A percentile compares a stretch with the other conserved stretches of the same genome.
phyloP scores from a whole-genome alignment of 169 alveolate species.

The Cryptosporidium felis region DNA sequence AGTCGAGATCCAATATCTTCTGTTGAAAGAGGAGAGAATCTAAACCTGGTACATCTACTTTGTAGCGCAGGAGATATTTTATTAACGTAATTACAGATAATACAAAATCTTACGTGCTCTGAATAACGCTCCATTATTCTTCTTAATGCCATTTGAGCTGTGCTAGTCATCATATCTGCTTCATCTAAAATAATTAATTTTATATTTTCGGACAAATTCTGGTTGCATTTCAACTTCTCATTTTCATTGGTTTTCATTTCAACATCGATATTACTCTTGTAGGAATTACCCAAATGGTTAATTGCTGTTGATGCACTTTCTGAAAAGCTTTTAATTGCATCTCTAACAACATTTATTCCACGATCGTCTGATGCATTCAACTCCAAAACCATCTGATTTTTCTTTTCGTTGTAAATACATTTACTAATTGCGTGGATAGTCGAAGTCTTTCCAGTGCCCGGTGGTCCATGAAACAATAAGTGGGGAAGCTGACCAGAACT shows the following conservation, averaged over 20 bases:
- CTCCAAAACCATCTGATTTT: constrained; percentile 84
- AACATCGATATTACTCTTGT: constrained; percentile 17
- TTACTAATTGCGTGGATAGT: constrained; percentile 92
- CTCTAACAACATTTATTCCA: constrained; percentile 97
- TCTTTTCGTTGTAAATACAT: constrained; percentile 88
- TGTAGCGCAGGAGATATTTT: constrained; percentile 96
- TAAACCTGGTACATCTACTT: constrained; percentile 95
- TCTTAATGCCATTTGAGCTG: constrained; percentile 97
- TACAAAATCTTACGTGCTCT: constrained; percentile 94
- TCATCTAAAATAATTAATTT: constrained; percentile 96
- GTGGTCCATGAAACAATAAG: constrained; percentile 96
- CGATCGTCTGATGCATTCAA: constrained; percentile 98
- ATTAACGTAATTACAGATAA: constrained; percentile 96
- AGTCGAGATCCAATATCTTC: constrained; percentile 84
- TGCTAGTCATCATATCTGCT: constrained; percentile 97
- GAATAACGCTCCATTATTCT: constrained; percentile 98
- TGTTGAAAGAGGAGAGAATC: constrained; percentile 89
- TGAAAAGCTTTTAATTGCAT: constrained; percentile 92
- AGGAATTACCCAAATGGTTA: constrained; percentile 36
- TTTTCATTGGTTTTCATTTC: constrained; percentile 14
- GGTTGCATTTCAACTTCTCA: neutral
- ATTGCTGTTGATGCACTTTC: constrained; percentile 79
- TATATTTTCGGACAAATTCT: constrained; percentile 58
- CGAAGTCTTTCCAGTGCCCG: constrained; percentile 95
- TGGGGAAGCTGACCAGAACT: constrained; percentile 95